phyloP scores from a whole-genome alignment of 2,329 filamentous ascomycete genomes.

The Fusarium anthophilum region DNA sequence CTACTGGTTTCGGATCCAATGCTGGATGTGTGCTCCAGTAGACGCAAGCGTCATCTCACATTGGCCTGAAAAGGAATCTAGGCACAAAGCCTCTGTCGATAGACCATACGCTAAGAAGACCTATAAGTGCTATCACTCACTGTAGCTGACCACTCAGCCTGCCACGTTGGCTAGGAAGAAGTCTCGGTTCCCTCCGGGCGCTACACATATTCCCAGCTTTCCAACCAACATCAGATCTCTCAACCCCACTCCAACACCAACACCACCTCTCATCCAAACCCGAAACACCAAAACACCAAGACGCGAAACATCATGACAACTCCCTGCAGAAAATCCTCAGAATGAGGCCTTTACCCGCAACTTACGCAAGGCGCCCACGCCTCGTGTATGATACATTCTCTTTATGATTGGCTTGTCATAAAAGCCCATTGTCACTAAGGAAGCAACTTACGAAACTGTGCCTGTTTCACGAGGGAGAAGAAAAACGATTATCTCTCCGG shows the following conservation, averaged over 20 bases:
- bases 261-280: constrained; percentile 7
- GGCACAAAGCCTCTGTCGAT: neutral
- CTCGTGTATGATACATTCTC: neutral
- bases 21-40: neutral
- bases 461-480: constrained; percentile 34
- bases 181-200: constrained; percentile 38
- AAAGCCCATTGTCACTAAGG: constrained; percentile 1
- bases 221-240: constrained; percentile 8
- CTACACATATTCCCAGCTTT: constrained; percentile 12
- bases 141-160: constrained; percentile 11
- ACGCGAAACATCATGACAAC: constrained; percentile 32
- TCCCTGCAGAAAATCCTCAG: constrained; percentile 9
- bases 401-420: constrained; percentile 23
- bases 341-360: constrained; percentile 1
- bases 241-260: constrained; percentile 14
- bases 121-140: constrained; percentile 10
- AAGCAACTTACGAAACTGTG: constrained; percentile 34
- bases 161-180: constrained; percentile 30
- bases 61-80: constrained; percentile 14
- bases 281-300: constrained; percentile 35
- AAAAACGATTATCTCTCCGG: constrained; percentile 12
- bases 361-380: constrained; percentile 16
- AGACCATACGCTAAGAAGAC: constrained; percentile 13
- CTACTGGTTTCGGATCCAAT: constrained; percentile 2
- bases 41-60: constrained; percentile 12